phyloP scores from a whole-genome alignment of 73 alveolate species.

The Stentor coeruleus region DNA sequence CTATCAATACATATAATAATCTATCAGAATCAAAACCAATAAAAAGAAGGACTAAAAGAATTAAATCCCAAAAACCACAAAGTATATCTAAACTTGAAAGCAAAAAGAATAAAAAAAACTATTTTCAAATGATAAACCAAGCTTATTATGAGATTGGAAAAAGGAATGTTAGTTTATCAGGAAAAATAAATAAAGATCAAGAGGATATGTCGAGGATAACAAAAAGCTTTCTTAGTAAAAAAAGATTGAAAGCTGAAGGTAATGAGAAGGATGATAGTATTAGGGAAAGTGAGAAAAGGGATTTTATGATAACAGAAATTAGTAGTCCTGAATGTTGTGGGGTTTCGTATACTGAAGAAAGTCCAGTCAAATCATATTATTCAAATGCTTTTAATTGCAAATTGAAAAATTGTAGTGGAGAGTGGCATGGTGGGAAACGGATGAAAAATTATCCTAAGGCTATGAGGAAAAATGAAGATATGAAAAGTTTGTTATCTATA shows the following conservation, averaged over 20 bases:
- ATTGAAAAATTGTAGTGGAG: neutral
- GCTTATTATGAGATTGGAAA: neutral
- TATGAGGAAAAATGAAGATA: neutral
- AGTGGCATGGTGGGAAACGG: neutral
- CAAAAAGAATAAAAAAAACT: no score
- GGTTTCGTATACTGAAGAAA: neutral
- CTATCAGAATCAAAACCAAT: neutral
- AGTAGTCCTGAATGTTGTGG: neutral
- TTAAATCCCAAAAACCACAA: neutral
- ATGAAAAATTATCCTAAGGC: neutral
- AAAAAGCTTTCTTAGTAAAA: neutral
- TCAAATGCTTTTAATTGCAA: no score
- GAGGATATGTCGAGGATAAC: no score
- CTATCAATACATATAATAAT: neutral
- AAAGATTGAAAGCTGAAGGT: neutral
- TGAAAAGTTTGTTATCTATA: neutral
- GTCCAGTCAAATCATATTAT: no score
- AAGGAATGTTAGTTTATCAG: neutral
- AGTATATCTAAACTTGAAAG: neutral
- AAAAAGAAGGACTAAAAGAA: no score
- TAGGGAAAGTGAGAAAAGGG: neutral
- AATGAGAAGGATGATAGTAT: neutral
- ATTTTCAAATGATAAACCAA: neutral
- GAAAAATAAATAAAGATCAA: no score
- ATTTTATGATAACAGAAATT: neutral